Percentiles rank a stretch among this genome's conserved stretches.
Conservation (phyloP, 1,139 yeast species). For the Hanseniaspora gamundiae region DNA sequence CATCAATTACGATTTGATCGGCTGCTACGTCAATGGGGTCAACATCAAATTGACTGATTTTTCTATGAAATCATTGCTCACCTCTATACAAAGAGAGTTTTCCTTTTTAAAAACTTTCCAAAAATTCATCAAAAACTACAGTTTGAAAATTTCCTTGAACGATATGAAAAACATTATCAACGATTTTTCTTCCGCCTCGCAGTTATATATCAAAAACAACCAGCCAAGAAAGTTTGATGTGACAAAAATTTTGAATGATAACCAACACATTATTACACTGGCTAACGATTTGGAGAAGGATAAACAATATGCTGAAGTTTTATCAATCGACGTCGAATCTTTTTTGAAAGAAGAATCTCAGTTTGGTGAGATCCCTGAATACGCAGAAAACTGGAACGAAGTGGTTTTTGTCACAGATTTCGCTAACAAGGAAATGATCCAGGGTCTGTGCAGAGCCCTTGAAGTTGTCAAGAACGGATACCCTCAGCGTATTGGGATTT, state of each 20-base stretch:
- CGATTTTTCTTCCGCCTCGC: conserved; percentile 14
- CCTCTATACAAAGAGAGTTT: background rate
- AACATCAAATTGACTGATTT: background rate
- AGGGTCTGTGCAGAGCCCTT: conserved; percentile 35
- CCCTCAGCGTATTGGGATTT: conserved; percentile 71
- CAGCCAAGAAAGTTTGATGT: conserved; percentile 24
- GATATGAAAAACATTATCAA: conserved; percentile 13
- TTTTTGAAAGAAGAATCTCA: conserved; percentile 27
- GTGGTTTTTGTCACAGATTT: conserved; percentile 61
- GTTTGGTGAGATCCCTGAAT: conserved; percentile 55
- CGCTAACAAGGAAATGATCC: conserved; percentile 35
- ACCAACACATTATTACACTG: conserved; percentile 40
- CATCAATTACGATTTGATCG: background rate
- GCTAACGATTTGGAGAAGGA: conserved; percentile 70
- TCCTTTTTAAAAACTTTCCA: conserved; percentile 7
- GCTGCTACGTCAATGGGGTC: background rate
- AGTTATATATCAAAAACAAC: conserved; percentile 9
- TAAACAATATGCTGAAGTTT: conserved; percentile 33
- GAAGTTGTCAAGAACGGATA: conserved; percentile 42
- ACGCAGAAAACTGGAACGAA: conserved; percentile 67
- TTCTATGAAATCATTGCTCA: background rate
- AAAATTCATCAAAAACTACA: conserved; percentile 6
- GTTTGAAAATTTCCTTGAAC: background rate
- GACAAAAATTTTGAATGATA: conserved; percentile 18
- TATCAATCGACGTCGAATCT: conserved; percentile 33